Conservation (phyloP, 2,329 filamentous ascomycete species). For the Mycogone perniciosa region DNA sequence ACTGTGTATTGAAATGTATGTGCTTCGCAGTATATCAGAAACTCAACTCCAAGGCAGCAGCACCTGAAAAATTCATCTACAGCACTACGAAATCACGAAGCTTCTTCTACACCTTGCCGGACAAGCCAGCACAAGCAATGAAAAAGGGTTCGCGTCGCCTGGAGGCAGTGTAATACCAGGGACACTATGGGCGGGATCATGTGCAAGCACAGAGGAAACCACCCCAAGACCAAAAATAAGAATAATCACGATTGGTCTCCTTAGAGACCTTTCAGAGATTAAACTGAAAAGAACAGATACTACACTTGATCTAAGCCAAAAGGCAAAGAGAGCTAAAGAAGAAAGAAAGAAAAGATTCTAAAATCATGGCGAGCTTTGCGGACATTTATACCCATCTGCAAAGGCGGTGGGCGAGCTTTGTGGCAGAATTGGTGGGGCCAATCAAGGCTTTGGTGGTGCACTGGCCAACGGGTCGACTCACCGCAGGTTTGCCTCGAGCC, state of each 20-base stretch:
- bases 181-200: slow-evolving; percentile 32
- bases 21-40: neutral
- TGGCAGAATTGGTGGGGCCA: slow-evolving; percentile 6
- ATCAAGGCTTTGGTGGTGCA: no score
- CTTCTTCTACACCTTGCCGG: slow-evolving; percentile 10
- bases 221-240: slow-evolving; percentile 47
- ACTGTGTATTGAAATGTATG: no score
- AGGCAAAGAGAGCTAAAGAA: slow-evolving; percentile 38
- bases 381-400: slow-evolving; percentile 18
- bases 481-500: no score
- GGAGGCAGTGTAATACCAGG: slow-evolving; percentile 38
- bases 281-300: slow-evolving; percentile 97
- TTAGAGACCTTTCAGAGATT: slow-evolving; percentile 81
- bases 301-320: slow-evolving; percentile 85
- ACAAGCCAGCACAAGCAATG: slow-evolving; percentile 25
- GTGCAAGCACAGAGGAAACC: slow-evolving; percentile 34
- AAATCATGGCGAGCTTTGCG: neutral
- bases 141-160: slow-evolving; percentile 36
- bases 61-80: neutral
- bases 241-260: slow-evolving; percentile 70
- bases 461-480: no score
- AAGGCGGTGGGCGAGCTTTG: slow-evolving; percentile 13
- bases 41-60: neutral
- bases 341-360: slow-evolving; percentile 21
- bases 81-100: neutral